Evolutionary conservation across 352 stramenopile species (phyloP).

Genomic region (Globisporangium cylindrosporum): DNA sequence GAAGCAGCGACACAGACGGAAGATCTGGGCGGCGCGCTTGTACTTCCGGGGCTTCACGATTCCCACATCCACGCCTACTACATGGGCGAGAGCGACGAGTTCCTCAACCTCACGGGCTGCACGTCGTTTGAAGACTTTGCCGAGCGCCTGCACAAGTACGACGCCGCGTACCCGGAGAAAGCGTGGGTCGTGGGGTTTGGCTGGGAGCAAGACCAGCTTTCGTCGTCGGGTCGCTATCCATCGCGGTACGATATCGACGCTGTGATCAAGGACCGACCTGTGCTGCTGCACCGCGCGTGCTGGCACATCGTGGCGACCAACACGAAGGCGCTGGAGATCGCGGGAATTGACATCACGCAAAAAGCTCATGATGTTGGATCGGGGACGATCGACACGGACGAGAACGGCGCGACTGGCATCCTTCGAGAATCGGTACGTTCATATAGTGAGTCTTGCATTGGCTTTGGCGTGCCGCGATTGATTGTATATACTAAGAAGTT

Average conservation of each 20-base stretch:
- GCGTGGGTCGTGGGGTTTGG: conserved; percentile 80
- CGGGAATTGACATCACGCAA: conserved; percentile 40
- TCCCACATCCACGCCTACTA: conserved; percentile 88
- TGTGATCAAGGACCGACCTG: conserved; percentile 57
- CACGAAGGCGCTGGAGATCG: conserved; percentile 77
- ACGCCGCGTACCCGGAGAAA: conserved; percentile 57
- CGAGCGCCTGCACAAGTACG: conserved; percentile 50
- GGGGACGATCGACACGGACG: conserved; percentile 67
- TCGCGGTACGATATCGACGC: conserved; percentile 76
- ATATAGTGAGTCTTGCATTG: not conserved
- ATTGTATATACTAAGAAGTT: not conserved
- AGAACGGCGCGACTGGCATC: conserved; percentile 59
- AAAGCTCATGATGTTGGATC: conserved; percentile 30
- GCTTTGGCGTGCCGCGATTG: not conserved
- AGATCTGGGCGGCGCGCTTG: conserved; percentile 51
- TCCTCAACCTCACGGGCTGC: conserved; percentile 77
- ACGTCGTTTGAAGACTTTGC: conserved; percentile 72
- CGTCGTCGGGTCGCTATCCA: conserved; percentile 52
- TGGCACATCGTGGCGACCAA: conserved; percentile 89
- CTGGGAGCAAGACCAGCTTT: conserved; percentile 86
- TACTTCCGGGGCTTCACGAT: conserved; percentile 87
- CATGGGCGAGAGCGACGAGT: conserved; percentile 79
- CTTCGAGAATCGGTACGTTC: conserved; percentile 58
- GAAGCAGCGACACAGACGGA: conserved; percentile 22
- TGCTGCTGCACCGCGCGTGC: conserved; percentile 86